These are phyloP conservation scores for Entomortierella lignicola DNA, from an alignment of 192 early-diverging fungal genomes.

Conservation along the genomic window DNA sequence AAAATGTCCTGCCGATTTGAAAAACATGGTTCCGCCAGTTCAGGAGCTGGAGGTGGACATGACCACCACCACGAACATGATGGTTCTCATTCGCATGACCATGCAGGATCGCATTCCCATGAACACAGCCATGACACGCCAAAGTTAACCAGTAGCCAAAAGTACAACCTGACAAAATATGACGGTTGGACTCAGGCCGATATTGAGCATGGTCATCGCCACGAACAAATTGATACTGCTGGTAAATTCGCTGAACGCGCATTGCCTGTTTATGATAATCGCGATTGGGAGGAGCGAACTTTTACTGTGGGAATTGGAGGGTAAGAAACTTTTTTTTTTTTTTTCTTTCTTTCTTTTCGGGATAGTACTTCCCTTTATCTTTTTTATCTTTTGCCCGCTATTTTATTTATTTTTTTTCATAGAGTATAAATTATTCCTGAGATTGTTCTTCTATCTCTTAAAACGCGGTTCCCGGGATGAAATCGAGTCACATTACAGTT, in stretches of 20 bases:
- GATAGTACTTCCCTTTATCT: too few relatives aligned
- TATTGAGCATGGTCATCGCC: conserved; percentile 89
- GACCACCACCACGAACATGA: conserved; percentile 62
- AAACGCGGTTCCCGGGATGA: background rate
- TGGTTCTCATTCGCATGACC: conserved; percentile 70
- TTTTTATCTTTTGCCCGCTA: too few relatives aligned
- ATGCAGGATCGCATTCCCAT: conserved; percentile 65
- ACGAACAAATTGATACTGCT: conserved; percentile 90
- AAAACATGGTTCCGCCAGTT: conserved; percentile 52
- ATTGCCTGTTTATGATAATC: conserved; percentile 73
- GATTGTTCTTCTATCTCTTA: conserved; percentile 3
- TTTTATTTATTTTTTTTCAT: background rate
- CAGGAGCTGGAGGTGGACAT: conserved; percentile 15
- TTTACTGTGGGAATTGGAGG: conserved; percentile 97
- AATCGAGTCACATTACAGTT: background rate
- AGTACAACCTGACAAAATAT: conserved; percentile 46
- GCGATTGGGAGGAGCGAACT: conserved; percentile 92
- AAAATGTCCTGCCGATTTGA: conserved; percentile 63
- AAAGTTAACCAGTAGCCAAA: conserved; percentile 51
- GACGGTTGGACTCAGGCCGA: conserved; percentile 50
- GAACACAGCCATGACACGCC: conserved; percentile 74
- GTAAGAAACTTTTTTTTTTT: too few relatives aligned
- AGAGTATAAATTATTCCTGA: background rate
- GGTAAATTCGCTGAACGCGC: conserved; percentile 84
- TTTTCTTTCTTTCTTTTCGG: conserved; percentile 9